Conservation (phyloP, 352 stramenopile genomes). For the Phytophthora melonis region DNA sequence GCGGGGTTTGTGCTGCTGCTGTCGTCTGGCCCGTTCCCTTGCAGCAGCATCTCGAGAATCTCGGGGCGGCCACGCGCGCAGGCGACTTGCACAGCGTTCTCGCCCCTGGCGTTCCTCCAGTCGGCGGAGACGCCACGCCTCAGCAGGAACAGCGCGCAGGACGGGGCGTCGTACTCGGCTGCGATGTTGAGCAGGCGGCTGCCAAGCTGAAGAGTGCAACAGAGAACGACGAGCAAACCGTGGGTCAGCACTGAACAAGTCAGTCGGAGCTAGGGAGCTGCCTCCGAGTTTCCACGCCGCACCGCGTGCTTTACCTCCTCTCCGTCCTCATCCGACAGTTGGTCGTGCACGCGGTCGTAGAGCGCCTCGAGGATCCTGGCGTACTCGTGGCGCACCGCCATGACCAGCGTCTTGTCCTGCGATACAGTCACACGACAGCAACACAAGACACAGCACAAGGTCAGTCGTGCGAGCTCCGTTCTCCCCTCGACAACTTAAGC, state of each 20-base stretch:
- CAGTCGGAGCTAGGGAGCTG: conserved; percentile 18
- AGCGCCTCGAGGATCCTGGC: conserved; percentile 21
- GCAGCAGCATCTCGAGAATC: conserved; percentile 26
- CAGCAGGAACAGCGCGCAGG: conserved; percentile 26
- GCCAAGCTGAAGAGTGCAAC: conserved; percentile 11
- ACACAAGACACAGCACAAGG: no score
- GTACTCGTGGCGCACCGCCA: conserved; percentile 32
- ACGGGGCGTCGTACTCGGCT: conserved; percentile 25
- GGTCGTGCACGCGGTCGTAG: conserved; percentile 25
- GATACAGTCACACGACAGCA: neutral
- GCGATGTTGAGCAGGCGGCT: conserved; percentile 27
- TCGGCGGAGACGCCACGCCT: conserved; percentile 12
- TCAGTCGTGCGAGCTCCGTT: no score
- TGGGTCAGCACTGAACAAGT: neutral
- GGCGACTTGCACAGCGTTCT: conserved; percentile 26
- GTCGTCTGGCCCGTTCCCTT: neutral
- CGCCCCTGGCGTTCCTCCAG: conserved; percentile 19
- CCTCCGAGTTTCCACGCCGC: no score
- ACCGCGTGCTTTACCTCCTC: no score
- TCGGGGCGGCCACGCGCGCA: conserved; percentile 18
- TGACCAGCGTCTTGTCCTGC: conserved; percentile 32
- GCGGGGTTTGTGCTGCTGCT: neutral
- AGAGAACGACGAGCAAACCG: neutral
- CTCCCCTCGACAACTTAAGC: neutral
- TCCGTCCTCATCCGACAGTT: conserved; percentile 1